Percentiles rank a stretch among this genome's conserved stretches.
phyloP scores from a whole-genome alignment of 2,329 filamentous ascomycete genomes.

The Aspergillus brasiliensis region DNA sequence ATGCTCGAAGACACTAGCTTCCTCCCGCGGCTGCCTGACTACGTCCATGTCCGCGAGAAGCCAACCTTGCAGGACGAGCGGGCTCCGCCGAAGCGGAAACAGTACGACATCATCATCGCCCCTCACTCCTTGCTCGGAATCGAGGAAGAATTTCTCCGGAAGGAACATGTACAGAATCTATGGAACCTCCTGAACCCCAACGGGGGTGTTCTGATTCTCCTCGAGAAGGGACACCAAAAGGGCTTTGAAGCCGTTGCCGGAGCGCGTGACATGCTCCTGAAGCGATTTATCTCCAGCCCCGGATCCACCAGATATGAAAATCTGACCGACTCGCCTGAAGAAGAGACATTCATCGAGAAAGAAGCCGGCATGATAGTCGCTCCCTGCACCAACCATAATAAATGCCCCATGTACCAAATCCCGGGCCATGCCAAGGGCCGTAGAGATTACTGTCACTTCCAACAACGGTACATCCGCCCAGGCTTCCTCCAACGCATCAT shows the following conservation, averaged over 20 bases:
- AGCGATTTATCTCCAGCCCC: slow-evolving; percentile 69
- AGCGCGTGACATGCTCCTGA: slow-evolving; percentile 75
- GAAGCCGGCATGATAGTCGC: slow-evolving; percentile 65
- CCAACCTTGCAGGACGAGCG: slow-evolving; percentile 61
- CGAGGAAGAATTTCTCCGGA: slow-evolving; percentile 74
- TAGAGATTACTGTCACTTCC: slow-evolving; percentile 89
- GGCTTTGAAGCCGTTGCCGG: slow-evolving; percentile 92
- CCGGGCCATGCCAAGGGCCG: slow-evolving; percentile 71
- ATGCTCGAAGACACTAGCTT: slow-evolving; percentile 90
- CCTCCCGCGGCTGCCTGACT: slow-evolving; percentile 86
- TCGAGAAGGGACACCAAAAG: slow-evolving; percentile 88
- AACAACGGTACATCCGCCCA: slow-evolving; percentile 84
- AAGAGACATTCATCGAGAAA: slow-evolving; percentile 43
- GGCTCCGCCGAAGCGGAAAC: slow-evolving; percentile 65
- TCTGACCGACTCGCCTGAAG: slow-evolving; percentile 34
- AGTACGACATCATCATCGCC: slow-evolving; percentile 86
- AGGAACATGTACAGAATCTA: slow-evolving; percentile 78
- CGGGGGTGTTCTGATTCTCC: slow-evolving; percentile 80
- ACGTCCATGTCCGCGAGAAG: slow-evolving; percentile 64
- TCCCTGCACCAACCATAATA: slow-evolving; percentile 80
- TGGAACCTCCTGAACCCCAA: slow-evolving; percentile 84
- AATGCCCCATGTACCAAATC: slow-evolving; percentile 83
- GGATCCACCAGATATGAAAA: slow-evolving; percentile 48
- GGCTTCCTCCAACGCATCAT: slow-evolving; percentile 77
- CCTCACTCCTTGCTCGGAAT: slow-evolving; percentile 79